These are phyloP conservation scores for Moesziomyces sp. DNA, from an alignment of 1,284 basidiomycete genomes.

Conservation along the genomic window DNA sequence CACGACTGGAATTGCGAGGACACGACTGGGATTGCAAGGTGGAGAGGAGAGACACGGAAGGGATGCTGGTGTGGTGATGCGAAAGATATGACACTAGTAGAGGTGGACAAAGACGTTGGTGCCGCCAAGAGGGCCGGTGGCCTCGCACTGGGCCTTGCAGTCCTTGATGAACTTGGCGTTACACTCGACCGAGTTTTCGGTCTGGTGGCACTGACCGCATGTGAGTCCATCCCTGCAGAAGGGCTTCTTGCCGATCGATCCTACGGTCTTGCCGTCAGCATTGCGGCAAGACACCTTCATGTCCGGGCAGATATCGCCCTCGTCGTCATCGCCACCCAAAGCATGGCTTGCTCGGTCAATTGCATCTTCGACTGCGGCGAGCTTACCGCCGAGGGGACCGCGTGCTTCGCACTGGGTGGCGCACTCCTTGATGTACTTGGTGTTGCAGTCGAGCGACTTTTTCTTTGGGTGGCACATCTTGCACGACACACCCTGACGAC, in stretches of 20 bases:
- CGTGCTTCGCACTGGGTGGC: constrained; percentile 32
- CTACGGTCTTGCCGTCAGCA: constrained; percentile 44
- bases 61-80: background rate
- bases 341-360: background rate
- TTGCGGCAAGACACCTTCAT: constrained; percentile 48
- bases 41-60: background rate
- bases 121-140: constrained; percentile 48
- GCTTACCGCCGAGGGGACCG: constrained; percentile 49
- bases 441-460: constrained; percentile 50
- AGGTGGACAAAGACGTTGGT: constrained; percentile 38
- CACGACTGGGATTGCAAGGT: background rate
- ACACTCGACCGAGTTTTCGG: constrained; percentile 49
- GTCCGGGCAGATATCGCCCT: constrained; percentile 50
- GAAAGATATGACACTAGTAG: constrained; percentile 4
- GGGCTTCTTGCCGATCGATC: constrained; percentile 45
- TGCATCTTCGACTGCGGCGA: background rate
- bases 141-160: constrained; percentile 52
- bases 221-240: constrained; percentile 45
- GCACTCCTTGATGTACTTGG: constrained; percentile 44
- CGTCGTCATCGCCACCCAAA: constrained; percentile 32
- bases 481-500: constrained; percentile 33
- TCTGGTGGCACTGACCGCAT: constrained; percentile 46
- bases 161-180: constrained; percentile 39
- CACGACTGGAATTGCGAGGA: background rate
- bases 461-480: constrained; percentile 38